phyloP scores from a whole-genome alignment of 1,284 basidiomycete species.

The Athelia psychrophila region DNA sequence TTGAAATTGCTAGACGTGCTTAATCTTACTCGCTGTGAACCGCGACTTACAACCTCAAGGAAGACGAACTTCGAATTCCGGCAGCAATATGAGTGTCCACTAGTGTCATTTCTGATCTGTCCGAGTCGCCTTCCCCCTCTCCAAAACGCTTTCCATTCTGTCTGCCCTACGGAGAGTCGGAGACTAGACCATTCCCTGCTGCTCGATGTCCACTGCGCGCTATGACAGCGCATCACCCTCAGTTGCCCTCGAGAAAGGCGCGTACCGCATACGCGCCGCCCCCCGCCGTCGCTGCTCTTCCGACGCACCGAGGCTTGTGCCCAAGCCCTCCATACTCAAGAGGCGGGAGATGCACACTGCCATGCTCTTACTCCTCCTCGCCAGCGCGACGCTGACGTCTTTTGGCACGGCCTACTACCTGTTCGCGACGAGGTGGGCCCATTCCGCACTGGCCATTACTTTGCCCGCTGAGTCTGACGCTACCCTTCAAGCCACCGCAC shows the following conservation, averaged over 20 bases:
- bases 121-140: too few species aligned
- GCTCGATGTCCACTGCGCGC: conserved; percentile 16
- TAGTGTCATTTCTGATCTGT: too few species aligned
- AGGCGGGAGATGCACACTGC: conserved; percentile 19
- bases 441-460: conserved; percentile 14
- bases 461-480: conserved; percentile 20
- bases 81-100: too few species aligned
- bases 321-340: conserved; percentile 13
- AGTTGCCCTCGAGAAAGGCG: conserved; percentile 57
- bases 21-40: too few species aligned
- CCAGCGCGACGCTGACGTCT: conserved; percentile 45
- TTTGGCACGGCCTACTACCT: conserved; percentile 64
- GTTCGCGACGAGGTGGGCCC: conserved; percentile 57
- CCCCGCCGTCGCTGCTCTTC: conserved; percentile 13
- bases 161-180: too few species aligned
- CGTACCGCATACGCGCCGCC: conserved; percentile 53
- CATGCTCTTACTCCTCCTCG: conserved; percentile 43
- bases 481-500: conserved; percentile 24
- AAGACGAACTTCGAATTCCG: too few species aligned
- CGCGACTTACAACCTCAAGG: too few species aligned
- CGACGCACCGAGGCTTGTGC: conserved; percentile 14
- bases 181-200: too few species aligned
- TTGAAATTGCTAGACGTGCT: too few species aligned
- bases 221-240: conserved; percentile 52
- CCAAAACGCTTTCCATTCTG: too few species aligned